A percentile compares a stretch with the other conserved stretches of the same genome.
Evolutionary conservation across 2,329 filamentous ascomycete species (phyloP).

Genomic region (Venturia asperata): DNA sequence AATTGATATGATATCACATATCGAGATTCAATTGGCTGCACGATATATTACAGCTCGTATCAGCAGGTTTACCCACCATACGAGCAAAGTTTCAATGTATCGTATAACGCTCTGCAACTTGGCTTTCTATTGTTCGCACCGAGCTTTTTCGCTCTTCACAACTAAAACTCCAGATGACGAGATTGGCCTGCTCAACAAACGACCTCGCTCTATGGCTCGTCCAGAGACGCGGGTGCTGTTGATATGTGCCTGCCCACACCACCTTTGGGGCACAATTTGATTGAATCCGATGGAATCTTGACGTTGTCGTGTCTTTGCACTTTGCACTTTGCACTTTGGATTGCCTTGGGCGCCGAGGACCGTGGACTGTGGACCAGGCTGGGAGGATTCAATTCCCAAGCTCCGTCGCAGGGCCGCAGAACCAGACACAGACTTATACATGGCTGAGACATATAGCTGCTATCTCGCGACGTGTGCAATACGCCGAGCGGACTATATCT

Average conservation of each 20-base stretch:
- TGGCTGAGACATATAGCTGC: constrained; percentile 9
- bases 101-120: not conserved
- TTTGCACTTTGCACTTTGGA: too few species aligned
- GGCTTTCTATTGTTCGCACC: not conserved
- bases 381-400: constrained; percentile 2
- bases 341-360: too few species aligned
- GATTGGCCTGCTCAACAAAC: constrained; percentile 13
- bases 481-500: constrained; percentile 10
- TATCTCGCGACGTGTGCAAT: constrained; percentile 6
- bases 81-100: not conserved
- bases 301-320: constrained; percentile 5
- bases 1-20: not conserved
- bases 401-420: not conserved
- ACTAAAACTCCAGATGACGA: constrained; percentile 19
- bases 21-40: not conserved
- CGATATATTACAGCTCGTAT: not conserved
- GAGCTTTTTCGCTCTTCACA: not conserved
- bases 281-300: constrained; percentile 16
- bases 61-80: not conserved
- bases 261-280: constrained; percentile 19
- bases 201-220: constrained; percentile 9
- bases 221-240: constrained; percentile 14
- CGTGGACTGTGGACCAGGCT: not conserved
- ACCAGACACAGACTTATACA: not conserved
- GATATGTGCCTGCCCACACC: constrained; percentile 18